Percentiles rank a stretch among this genome's conserved stretches.
Conservation (phyloP, 2,329 filamentous ascomycete genomes). For the Colletotrichum sp. region DNA sequence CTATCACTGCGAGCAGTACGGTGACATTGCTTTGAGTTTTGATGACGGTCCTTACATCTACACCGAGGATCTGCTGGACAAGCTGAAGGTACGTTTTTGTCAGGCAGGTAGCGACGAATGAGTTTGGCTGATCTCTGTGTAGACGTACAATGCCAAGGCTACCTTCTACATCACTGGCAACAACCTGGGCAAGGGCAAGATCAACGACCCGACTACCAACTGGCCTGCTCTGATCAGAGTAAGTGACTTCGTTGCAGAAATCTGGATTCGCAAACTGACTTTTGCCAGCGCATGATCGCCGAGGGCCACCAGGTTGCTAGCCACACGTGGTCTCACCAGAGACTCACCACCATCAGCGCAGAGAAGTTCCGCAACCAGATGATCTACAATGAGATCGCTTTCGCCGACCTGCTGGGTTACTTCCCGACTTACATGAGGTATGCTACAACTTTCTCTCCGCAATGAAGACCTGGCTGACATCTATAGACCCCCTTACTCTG, state of each 20-base stretch:
- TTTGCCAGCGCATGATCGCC: conserved; percentile 45
- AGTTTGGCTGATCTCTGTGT: neutral
- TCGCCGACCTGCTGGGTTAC: conserved; percentile 59
- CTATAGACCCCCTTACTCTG: conserved; percentile 44
- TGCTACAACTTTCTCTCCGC: neutral
- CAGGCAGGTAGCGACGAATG: neutral
- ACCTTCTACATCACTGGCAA: conserved; percentile 66
- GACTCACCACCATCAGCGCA: conserved; percentile 16
- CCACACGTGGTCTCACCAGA: conserved; percentile 58
- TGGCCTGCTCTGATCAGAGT: conserved; percentile 43
- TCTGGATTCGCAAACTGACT: neutral
- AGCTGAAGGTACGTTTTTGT: conserved; percentile 42
- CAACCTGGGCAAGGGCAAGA: conserved; percentile 46
- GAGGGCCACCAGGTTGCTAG: conserved; percentile 67
- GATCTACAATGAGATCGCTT: conserved; percentile 58
- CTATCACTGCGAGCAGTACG: conserved; percentile 58
- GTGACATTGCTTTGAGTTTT: conserved; percentile 56
- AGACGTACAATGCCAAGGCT: conserved; percentile 63
- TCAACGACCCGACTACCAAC: conserved; percentile 49
- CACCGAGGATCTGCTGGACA: conserved; percentile 46
- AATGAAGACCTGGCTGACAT: neutral
- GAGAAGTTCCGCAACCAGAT: conserved; percentile 48
- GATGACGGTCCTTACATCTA: conserved; percentile 51
- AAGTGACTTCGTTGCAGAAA: conserved; percentile 4
- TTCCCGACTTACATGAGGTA: conserved; percentile 58